Percentiles rank a stretch among this genome's conserved stretches.
Evolutionary conservation across 176 grass and related monocot genomes (phyloP).

Genomic region (Carex myosuroides): DNA sequence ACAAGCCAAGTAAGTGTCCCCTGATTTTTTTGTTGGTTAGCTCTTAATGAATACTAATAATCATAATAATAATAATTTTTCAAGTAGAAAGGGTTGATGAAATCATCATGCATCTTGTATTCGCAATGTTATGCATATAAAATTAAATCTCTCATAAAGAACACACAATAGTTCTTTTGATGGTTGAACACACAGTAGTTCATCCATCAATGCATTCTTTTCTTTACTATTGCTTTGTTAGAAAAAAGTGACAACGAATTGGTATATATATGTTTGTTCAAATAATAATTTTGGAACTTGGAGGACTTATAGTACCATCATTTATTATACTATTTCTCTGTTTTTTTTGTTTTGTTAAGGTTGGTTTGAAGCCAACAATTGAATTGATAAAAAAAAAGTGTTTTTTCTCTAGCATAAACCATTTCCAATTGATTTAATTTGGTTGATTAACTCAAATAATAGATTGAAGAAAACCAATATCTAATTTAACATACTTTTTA

Average conservation of each 20-base stretch:
- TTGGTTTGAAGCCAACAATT: too few relatives aligned
- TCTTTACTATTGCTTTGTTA: background rate
- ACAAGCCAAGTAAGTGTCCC: background rate
- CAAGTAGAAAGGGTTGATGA: background rate
- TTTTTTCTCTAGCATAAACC: background rate
- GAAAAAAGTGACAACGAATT: background rate
- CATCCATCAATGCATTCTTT: background rate
- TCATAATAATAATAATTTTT: background rate
- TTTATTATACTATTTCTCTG: background rate
- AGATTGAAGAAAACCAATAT: background rate
- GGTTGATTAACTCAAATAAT: background rate
- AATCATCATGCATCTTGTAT: background rate
- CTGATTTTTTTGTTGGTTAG: background rate
- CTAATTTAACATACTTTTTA: background rate
- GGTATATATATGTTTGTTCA: background rate
- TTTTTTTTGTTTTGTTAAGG: too few relatives aligned
- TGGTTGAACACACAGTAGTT: background rate
- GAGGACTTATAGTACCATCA: background rate
- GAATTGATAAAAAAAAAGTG: too few relatives aligned
- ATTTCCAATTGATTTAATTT: background rate
- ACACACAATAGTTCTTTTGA: background rate
- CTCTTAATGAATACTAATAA: background rate
- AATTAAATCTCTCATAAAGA: background rate
- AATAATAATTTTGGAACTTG: background rate
- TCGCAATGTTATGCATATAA: background rate